Conservation (phyloP, 257 asterid species). For the Gardenia jasminoides region DNA sequence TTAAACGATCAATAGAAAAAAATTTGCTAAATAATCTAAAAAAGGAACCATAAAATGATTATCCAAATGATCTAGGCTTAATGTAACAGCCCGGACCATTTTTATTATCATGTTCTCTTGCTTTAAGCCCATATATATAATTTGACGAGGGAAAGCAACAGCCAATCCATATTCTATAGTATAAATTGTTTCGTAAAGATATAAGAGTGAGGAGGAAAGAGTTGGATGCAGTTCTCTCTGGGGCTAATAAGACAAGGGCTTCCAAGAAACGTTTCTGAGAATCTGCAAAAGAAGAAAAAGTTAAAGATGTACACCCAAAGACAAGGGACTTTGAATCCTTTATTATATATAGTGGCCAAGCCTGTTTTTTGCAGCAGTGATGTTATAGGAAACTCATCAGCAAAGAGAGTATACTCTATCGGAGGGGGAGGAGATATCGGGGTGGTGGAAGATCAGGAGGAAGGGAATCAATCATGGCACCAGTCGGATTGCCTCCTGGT, state of each 20-base stretch:
- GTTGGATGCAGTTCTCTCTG: not conserved
- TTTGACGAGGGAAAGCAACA: not conserved
- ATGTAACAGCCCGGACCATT: too few species aligned
- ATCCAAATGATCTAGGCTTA: too few species aligned
- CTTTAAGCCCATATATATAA: too few species aligned
- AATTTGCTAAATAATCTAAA: too few species aligned
- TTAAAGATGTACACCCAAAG: constrained; percentile 69
- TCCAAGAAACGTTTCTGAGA: constrained; percentile 82
- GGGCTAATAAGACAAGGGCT: constrained; percentile 47
- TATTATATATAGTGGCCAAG: constrained; percentile 23
- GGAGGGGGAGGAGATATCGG: not conserved
- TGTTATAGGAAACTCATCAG: constrained; percentile 1
- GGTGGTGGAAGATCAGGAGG: not conserved
- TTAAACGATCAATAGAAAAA: too few species aligned
- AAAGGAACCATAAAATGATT: too few species aligned
- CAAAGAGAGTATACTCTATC: not conserved
- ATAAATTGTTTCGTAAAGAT: constrained; percentile 7
- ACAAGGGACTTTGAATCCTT: constrained; percentile 85
- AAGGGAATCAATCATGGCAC: constrained; percentile 57
- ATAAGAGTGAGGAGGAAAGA: not conserved
- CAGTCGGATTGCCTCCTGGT: constrained; percentile 95
- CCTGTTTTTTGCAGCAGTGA: not conserved
- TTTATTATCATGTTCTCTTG: too few species aligned
- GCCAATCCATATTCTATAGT: not conserved
- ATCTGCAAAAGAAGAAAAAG: constrained; percentile 80